Base-by-base conservation (phyloP, 139 green algal species). In the Micractinium sp. region DNA sequence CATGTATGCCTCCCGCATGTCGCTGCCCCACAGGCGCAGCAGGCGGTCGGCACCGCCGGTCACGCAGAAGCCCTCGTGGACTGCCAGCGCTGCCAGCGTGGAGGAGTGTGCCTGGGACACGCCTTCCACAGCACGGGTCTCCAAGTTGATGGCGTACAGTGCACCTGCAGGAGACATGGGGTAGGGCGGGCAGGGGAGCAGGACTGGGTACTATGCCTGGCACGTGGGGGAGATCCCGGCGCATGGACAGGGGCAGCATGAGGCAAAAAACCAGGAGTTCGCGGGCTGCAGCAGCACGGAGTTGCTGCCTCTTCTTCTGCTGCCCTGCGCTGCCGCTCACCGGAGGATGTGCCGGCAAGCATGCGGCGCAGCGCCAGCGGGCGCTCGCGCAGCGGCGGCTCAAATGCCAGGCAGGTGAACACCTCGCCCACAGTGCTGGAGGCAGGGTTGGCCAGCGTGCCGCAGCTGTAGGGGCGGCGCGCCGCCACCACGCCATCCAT, bases 371-470 rank as follows among this genome's bases (percentile, higher is more conserved):
- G 76, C 13, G 87, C 63, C 85, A 93, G 87, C 75, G 94, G 89
- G 61, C 87, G 61, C 27, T 92, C 85, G n/a, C 74, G 84, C 53
- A 87, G 85, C 18, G 85, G 88, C 16, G 78, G 87, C 92, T 98
- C 94, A 86, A 95, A 97, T 27, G 94, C 95, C 75, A 98, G 94
- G 92, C 96, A 94, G 0, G 95, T 97, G 93, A 97, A 98, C 38
- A 96, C 93, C 86, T 97, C 96, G 63, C 85, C 85, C 2, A 77
- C 85, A 4, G n/a, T 56, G 7, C 13, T 22, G 31, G 53, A 73
- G 14, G 12, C 15, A 23, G 85, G 38, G 53, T 13, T 22, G 33
- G 85, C 85, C 56, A 84, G 53, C 35, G 85, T 89, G 85, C 85
- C 85, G 56, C 85, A 85, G 85, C 74, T 85, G 56, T 89, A 89